Percentiles rank a stretch among this genome's conserved stretches.
Conservation (phyloP, 805 yeast species). For the Starmerella riodocensis region DNA sequence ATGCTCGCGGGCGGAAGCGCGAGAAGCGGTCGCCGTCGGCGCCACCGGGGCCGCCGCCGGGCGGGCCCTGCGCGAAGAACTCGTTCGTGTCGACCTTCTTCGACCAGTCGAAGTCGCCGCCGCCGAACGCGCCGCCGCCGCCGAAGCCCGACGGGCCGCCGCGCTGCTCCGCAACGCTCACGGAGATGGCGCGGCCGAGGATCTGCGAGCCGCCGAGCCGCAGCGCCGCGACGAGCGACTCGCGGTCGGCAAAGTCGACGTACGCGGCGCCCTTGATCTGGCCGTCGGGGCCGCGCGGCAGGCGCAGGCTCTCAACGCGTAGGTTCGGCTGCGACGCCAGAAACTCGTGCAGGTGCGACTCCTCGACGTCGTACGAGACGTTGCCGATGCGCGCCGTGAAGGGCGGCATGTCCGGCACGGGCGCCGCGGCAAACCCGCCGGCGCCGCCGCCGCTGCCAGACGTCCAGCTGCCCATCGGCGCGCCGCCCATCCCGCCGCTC, state of each 20-base stretch:
- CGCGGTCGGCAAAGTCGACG: slow-evolving; percentile 73
- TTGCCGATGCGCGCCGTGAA: slow-evolving; percentile 79
- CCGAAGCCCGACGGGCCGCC: slow-evolving; percentile 38
- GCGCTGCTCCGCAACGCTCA: slow-evolving; percentile 64
- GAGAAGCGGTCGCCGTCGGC: slow-evolving; percentile 32
- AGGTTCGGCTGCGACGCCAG: slow-evolving; percentile 31
- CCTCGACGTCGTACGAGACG: slow-evolving; percentile 69
- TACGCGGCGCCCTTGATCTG: slow-evolving; percentile 79
- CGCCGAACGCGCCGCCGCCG: slow-evolving; percentile 15
- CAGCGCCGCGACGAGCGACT: slow-evolving; percentile 62
- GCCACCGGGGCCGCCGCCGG: slow-evolving; percentile 27
- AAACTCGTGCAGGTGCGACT: slow-evolving; percentile 35
- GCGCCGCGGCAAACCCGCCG: slow-evolving; percentile 30
- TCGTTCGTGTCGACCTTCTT: slow-evolving; percentile 23
- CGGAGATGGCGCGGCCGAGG: slow-evolving; percentile 53
- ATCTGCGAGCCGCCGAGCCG: slow-evolving; percentile 58
- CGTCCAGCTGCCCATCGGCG: slow-evolving; percentile 6
- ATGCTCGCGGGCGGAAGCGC: slow-evolving; percentile 18
- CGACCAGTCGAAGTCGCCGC: slow-evolving; percentile 20
- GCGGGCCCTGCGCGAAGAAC: slow-evolving; percentile 27
- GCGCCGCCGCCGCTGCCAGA: slow-evolving; percentile 7
- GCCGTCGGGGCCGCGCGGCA: slow-evolving; percentile 53
- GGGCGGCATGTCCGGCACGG: slow-evolving; percentile 86
- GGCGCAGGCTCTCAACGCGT: slow-evolving; percentile 50
- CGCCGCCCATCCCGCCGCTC: not conserved